Evolutionary conservation across 2,329 filamentous ascomycete genomes (phyloP), one percentile per base, ranked within the genome.

Genomic region (Trematosphaeria pertusa): DNA sequence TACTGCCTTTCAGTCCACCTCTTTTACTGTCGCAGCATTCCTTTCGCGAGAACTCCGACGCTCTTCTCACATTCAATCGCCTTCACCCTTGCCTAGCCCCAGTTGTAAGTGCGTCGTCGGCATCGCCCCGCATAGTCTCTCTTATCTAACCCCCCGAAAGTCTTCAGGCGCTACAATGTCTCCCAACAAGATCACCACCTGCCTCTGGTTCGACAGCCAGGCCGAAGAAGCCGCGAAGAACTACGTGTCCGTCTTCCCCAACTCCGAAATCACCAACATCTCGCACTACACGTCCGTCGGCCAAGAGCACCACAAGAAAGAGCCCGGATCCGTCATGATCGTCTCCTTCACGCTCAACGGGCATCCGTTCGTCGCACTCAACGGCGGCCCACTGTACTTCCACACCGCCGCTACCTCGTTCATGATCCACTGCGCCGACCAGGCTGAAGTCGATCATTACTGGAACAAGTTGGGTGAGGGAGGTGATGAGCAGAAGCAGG

Each of bases 371-470:
- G 67, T 73, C 17, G 72, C 63, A 17, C 64, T 78, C 36, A 65
- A 70, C 48, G 76, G 77, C 46, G 75, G 75, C 1, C 69, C 73
- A 3, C 46, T 65, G 2, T 74, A 72, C 67, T 67, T 67, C 17
- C 73, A 74, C 58, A 75, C 47, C 53, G 67, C 70, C 22, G 74
- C 76, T 26, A 56, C 77, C 15, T 77, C 73, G 1, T 72, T 80
- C 59, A 70, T 73, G 58, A 65, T 79, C 56, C 62, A 71, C 37
- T 78, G 77, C 65, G 69, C 72, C 33, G 64, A 73, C 56, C 77
- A 80, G 61, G 72, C 59, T 0, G 77, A 80, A 56, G 65, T 80
- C 17, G 76, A 80, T 47, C 69, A 77, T 52, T 79, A 74, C 58
- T 80, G 75, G 75, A 68, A 66, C 10, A 73, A 67, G 61, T 66